phyloP scores from a whole-genome alignment of 1,284 basidiomycete genomes.

The Afroboletus lepidellus region DNA sequence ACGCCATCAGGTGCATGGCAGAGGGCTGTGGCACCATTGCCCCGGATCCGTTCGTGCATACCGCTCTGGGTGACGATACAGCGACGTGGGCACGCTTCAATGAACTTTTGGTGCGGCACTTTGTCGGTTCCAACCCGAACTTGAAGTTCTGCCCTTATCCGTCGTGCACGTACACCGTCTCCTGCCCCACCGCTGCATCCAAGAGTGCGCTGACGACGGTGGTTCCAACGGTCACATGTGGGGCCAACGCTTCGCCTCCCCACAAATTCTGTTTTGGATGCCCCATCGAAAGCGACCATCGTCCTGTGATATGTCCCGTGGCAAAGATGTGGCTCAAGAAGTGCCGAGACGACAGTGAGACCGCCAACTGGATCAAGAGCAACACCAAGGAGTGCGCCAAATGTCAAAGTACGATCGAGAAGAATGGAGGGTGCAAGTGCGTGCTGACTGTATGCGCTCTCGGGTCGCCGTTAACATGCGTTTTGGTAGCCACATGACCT shows the following conservation, averaged over 20 bases:
- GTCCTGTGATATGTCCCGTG: conserved; percentile 87
- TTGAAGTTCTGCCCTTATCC: conserved; percentile 94
- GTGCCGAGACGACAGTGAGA: conserved; percentile 96
- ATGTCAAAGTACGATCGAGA: conserved; percentile 97
- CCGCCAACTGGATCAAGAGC: conserved; percentile 98
- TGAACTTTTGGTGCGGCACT: conserved; percentile 86
- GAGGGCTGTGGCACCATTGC: conserved; percentile 82
- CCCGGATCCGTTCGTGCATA: conserved; percentile 57
- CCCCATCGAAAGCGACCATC: conserved; percentile 81
- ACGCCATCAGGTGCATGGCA: conserved; percentile 90
- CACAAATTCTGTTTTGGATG: conserved; percentile 90
- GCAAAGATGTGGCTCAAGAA: conserved; percentile 96
- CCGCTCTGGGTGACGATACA: conserved; percentile 40
- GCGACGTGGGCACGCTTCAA: conserved; percentile 70
- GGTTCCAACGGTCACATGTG: conserved; percentile 89
- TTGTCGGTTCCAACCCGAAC: conserved; percentile 81
- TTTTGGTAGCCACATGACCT: conserved; percentile 88
- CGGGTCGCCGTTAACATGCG: conserved; percentile 1
- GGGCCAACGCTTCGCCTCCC: conserved; percentile 53
- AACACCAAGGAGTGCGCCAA: conserved; percentile 98
- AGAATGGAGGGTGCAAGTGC: conserved; percentile 99
- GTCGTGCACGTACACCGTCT: conserved; percentile 83
- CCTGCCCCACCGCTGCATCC: conserved; percentile 75
- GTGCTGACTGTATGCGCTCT: conserved; percentile 35
- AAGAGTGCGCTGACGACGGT: conserved; percentile 74